A percentile compares a stretch with the other conserved stretches of the same genome.
Conservation (phyloP, 352 stramenopile genomes). For the Plasmopara muralis region DNA sequence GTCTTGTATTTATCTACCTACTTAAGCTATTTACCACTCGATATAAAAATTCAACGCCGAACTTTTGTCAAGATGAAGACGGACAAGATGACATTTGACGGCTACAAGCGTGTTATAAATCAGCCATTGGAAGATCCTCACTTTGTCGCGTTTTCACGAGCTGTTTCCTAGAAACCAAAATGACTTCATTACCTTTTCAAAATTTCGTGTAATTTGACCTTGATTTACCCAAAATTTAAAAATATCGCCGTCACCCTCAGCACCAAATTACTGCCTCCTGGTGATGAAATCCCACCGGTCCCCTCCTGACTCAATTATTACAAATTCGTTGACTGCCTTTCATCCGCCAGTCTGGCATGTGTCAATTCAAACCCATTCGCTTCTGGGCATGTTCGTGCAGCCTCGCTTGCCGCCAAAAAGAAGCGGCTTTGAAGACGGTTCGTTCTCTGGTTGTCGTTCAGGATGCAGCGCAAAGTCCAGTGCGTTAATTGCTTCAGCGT, state of each 20-base stretch:
- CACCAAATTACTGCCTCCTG: constrained; percentile 29
- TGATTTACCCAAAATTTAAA: background rate
- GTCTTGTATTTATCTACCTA: constrained; percentile 1
- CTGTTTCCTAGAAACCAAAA: background rate
- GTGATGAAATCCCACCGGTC: constrained; percentile 23
- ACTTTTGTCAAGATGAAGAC: constrained; percentile 71
- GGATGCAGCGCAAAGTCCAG: constrained; percentile 48
- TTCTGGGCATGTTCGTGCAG: constrained; percentile 34
- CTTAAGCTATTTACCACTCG: constrained; percentile 56
- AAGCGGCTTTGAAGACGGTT: constrained; percentile 41
- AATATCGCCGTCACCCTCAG: constrained; percentile 32
- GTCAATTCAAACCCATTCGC: constrained; percentile 35
- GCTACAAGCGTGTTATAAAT: constrained; percentile 39
- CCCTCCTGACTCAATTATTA: constrained; percentile 2
- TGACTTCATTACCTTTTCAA: constrained; percentile 19
- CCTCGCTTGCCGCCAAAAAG: constrained; percentile 45
- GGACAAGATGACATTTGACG: constrained; percentile 58
- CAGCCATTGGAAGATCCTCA: constrained; percentile 60
- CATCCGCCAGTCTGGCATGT: constrained; percentile 13
- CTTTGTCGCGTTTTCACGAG: constrained; percentile 49
- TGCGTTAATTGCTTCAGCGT: constrained; percentile 43
- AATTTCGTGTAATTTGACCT: constrained; percentile 16
- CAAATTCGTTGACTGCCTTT: background rate
- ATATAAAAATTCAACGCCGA: constrained; percentile 69
- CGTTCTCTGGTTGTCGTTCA: constrained; percentile 20